Evolutionary conservation across 495 filamentous ascomycete genomes (phyloP), one percentile per base, ranked within the genome.

Genomic region (Oidiodendron maius): DNA sequence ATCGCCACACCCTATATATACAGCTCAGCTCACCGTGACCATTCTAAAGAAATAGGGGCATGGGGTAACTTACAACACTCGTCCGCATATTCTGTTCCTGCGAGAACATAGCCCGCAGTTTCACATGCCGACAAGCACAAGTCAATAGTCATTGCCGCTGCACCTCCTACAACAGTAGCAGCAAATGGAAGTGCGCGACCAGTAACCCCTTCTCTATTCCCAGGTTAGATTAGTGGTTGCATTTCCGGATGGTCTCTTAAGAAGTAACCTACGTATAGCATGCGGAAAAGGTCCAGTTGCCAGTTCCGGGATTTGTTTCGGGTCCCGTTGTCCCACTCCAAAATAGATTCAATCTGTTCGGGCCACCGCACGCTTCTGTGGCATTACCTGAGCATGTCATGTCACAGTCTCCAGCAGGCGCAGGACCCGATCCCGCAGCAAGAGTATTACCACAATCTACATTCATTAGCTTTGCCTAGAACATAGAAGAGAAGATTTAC

Each of bases 21-120:
- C 8, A 32, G n/a, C 8, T 8, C n/a, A 8, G n/a, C 8, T 32
- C 28, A n/a, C 28, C 17, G 13, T 10, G 11, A n/a, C 11, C n/a
- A n/a, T n/a, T n/a, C n/a, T n/a, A n/a, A 18, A 10, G 21, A 9
- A 40, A 17, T 40, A 40, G 37, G 17, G 0, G 28, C 8, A 8
- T 8, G n/a, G n/a, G 28, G n/a, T 28, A 6, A 15, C 20, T 18
- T 6, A 45, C 32, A 61, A 21, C 44, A 73, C 54, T 63, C 66
- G 53, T 63, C 57, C 24, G 64, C 61, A 48, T 63, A 77, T 61
- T 78, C 70, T 6, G 70, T 68, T 25, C 74, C 75, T 9, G 74
- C 75, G 21, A 76, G 69, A 12, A 69, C 64, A 51, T 66, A 76
- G 30, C 70, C 64, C 22, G 64, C 61, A 18, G 36, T 50, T 17